These are phyloP conservation scores for Triticum turgidum DNA, from an alignment of 176 grass and related monocot species.

Conservation along the genomic window DNA sequence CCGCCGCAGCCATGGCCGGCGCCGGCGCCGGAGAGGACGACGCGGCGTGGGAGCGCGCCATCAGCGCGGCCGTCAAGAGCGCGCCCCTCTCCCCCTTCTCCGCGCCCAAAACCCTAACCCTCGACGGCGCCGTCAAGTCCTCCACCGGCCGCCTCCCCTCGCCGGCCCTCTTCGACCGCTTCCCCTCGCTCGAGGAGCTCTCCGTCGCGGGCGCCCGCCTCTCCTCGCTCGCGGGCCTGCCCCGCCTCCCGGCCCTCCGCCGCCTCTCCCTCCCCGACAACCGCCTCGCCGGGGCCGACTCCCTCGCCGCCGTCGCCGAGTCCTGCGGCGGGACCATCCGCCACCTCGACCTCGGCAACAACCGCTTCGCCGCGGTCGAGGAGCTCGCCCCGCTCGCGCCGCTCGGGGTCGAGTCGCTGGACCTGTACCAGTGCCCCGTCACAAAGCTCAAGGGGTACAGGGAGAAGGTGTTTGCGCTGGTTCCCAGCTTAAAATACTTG, in stretches of 20 bases:
- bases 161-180: constrained; percentile 37
- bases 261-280: constrained; percentile 74
- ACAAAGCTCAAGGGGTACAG: constrained; percentile 54
- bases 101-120: constrained; percentile 47
- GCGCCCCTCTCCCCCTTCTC: neutral
- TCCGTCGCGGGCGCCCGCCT: constrained; percentile 57
- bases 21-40: constrained; percentile 32
- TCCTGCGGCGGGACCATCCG: constrained; percentile 48
- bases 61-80: constrained; percentile 35
- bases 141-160: constrained; percentile 54
- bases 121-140: constrained; percentile 66
- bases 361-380: constrained; percentile 48
- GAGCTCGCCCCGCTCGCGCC: constrained; percentile 50
- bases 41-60: constrained; percentile 56
- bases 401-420: constrained; percentile 41
- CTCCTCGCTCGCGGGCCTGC: constrained; percentile 50
- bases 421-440: constrained; percentile 67
- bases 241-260: constrained; percentile 56
- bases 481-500: constrained; percentile 50
- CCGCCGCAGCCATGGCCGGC: constrained; percentile 18
- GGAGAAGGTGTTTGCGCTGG: constrained; percentile 48
- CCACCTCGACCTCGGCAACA: constrained; percentile 67
- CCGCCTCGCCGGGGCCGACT: constrained; percentile 46
- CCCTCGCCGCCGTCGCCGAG: constrained; percentile 40
- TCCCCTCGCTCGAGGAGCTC: constrained; percentile 48